Evolutionary conservation across 2,329 filamentous ascomycete genomes (phyloP), one percentile per base, ranked within the genome.

Genomic region (Madurella fahalii): DNA sequence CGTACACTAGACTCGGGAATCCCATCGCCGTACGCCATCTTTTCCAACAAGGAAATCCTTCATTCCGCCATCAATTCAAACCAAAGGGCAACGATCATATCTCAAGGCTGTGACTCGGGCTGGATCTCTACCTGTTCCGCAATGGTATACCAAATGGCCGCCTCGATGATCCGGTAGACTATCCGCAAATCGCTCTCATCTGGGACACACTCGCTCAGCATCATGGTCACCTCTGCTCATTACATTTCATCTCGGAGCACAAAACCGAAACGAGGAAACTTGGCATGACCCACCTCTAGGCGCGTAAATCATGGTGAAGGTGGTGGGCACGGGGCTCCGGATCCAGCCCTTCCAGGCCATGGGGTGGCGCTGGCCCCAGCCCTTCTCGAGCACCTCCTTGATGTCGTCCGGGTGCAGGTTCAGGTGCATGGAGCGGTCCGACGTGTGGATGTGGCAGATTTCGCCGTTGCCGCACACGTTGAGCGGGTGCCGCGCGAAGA

Each of bases 301-400:
- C 16, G 90, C 88, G 71, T 95, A 95, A 4, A 95, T 77, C 83
- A 95, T 85, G 54, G 90, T 76, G 69, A 95, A 95, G 41, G 87
- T 85, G 3, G 77, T 73, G 0, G 89, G 88, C 52, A 94, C 84
- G 48, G 87, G 87, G 65, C 83, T 79, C 58, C 77, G 76, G 59
- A 85, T 79, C 75, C 82, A 84, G 42, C 83, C 82, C 51, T 83
- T 85, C 64, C 82, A 81, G 8, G 88, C 85, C 52, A 91, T 71
- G 1, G 81, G 83, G 60, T 85, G 83, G 32, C 82, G 72, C 72
- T 95, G 84, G 1, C 87, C 91, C 90, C 90, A 95, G 1, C 89
- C 88, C 58, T 83, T 84, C 61, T 85, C 79, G 20, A 95, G 72
- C 16, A 94, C 79, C 49, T 86, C 75, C 63, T 78, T 82, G 49